phyloP scores from a whole-genome alignment of 2,329 filamentous ascomycete species.

The Plenodomus biglobosus region DNA sequence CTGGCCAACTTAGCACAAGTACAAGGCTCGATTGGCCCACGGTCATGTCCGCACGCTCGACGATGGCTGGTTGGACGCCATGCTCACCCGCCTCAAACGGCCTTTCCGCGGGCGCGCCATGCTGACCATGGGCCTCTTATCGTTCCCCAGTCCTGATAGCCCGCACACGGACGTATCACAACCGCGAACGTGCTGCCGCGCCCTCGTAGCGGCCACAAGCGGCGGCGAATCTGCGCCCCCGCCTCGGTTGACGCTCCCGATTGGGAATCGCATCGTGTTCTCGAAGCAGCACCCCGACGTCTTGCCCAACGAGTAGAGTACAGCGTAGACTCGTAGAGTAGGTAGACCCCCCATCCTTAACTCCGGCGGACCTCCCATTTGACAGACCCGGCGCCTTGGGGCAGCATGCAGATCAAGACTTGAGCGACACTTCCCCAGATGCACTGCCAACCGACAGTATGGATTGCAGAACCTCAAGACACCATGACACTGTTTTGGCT shows the following conservation, averaged over 20 bases:
- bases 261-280: conserved; percentile 34
- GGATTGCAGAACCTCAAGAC: neutral
- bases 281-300: conserved; percentile 31
- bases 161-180: conserved; percentile 18
- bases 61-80: conserved; percentile 13
- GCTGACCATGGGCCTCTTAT: conserved; percentile 35
- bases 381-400: conserved; percentile 5
- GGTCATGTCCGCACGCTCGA: conserved; percentile 35
- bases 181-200: conserved; percentile 13
- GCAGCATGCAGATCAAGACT: neutral
- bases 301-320: conserved; percentile 28
- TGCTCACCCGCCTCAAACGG: conserved; percentile 22
- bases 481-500: too few relatives aligned
- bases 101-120: conserved; percentile 25
- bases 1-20: conserved; percentile 19
- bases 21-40: conserved; percentile 30
- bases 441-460: neutral
- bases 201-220: conserved; percentile 35
- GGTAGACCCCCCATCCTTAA: too few relatives aligned
- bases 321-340: too few relatives aligned
- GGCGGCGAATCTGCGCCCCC: conserved; percentile 39
- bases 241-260: conserved; percentile 39
- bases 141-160: conserved; percentile 32
- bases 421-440: neutral
- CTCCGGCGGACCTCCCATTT: conserved; percentile 19